Percentiles rank a stretch among this genome's conserved stretches.
Evolutionary conservation across 2,329 filamentous ascomycete genomes (phyloP).

Genomic region (Neofusicoccum sp.): DNA sequence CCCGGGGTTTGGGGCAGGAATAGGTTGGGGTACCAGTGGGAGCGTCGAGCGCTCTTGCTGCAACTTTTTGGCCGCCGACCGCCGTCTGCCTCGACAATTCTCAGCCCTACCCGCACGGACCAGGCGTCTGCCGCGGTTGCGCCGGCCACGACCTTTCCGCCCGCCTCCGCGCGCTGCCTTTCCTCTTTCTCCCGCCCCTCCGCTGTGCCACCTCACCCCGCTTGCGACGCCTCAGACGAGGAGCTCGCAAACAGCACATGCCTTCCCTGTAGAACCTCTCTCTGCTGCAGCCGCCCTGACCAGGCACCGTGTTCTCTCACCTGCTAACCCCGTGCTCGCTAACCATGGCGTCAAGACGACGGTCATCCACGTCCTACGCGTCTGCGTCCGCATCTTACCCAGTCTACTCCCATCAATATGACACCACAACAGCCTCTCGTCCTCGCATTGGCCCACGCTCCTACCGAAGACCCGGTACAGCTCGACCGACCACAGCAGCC

Average conservation of each 20-base stretch:
- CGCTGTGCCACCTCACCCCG: background rate
- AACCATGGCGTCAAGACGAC: slow-evolving; percentile 31
- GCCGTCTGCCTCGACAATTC: background rate
- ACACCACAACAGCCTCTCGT: slow-evolving; percentile 40
- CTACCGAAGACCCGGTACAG: slow-evolving; percentile 46
- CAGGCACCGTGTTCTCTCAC: background rate
- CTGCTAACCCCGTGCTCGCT: slow-evolving; percentile 22
- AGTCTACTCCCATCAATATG: slow-evolving; percentile 38
- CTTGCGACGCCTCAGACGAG: background rate
- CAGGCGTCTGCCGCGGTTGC: background rate
- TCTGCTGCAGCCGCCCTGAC: background rate
- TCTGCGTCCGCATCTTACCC: slow-evolving; percentile 37
- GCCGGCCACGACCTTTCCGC: no score
- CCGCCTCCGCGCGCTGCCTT: no score
- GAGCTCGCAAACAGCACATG: background rate
- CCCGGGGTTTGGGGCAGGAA: background rate
- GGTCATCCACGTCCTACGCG: slow-evolving; percentile 35
- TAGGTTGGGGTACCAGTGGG: background rate
- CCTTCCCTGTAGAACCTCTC: background rate
- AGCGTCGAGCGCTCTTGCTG: background rate
- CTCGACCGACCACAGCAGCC: slow-evolving; percentile 55
- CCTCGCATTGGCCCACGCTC: slow-evolving; percentile 32
- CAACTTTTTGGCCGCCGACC: slow-evolving; percentile 4
- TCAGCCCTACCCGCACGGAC: slow-evolving; percentile 18
- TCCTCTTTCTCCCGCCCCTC: background rate